Conservation (phyloP, 1,139 yeast species). For the Pichia terricola region DNA sequence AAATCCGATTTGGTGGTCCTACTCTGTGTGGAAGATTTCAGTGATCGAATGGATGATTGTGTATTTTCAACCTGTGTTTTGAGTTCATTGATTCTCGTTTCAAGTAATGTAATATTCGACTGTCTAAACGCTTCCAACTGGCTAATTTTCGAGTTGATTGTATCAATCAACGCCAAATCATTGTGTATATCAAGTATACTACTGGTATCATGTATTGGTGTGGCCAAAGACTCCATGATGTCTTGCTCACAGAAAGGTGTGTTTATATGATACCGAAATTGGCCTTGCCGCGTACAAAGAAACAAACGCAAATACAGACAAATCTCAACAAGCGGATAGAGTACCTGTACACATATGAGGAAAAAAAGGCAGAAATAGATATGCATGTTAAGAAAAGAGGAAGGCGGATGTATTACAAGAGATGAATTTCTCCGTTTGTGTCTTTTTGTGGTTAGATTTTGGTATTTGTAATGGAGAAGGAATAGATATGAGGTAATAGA, state of each 20-base stretch:
- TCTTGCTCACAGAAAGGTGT: background rate
- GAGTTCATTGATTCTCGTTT: slow-evolving; percentile 9
- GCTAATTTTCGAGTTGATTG: slow-evolving; percentile 34
- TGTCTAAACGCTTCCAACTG: slow-evolving; percentile 25
- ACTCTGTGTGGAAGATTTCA: slow-evolving; percentile 15
- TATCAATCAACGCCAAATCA: slow-evolving; percentile 40
- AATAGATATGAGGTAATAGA: no score
- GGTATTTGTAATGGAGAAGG: no score
- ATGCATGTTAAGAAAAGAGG: no score
- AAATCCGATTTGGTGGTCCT: slow-evolving; percentile 20
- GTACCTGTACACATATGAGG: no score
- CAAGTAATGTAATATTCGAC: slow-evolving; percentile 1
- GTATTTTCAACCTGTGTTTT: slow-evolving; percentile 15
- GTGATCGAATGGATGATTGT: slow-evolving; percentile 13
- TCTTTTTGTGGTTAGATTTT: no score
- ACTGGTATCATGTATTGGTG: slow-evolving; percentile 18
- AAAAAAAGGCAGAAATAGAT: no score
- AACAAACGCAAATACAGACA: no score
- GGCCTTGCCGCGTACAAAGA: no score
- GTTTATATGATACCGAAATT: no score
- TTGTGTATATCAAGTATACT: slow-evolving; percentile 45
- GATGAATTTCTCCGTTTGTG: no score
- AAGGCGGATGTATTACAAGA: no score
- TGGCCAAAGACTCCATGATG: slow-evolving; percentile 15
- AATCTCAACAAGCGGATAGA: no score